Evolutionary conservation across 306 rosid genomes (phyloP), one percentile per base, ranked within the genome.

Genomic region (Astragalus glycyphyllos): DNA sequence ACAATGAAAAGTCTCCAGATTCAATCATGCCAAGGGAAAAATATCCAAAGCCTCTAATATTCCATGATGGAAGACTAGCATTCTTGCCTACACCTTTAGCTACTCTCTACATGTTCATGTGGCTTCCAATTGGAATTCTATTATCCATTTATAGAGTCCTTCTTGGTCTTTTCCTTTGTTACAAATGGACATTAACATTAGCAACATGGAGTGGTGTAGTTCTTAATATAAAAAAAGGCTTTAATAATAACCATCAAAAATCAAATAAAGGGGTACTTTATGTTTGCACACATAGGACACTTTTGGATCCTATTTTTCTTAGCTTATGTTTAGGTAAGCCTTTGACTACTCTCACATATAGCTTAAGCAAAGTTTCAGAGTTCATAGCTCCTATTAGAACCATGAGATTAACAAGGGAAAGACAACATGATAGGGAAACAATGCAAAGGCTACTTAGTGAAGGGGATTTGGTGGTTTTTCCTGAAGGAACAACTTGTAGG

Each of bases 1-100:
- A 14, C 11, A 64, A 41, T 64, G 78, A 51, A 8, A 65, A 26
- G 15, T 12, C 14, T 26, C 35, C 50, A 40, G 32, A 0, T 2
- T 40, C 50, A 48, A 40, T 29, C 0, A 73, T 81, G 78, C 77
- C 83, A 65, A 84, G 96, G 68, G 85, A 80, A 29, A 83, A 71
- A 55, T 86, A 83, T 60, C 96, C 96, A 63, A 91, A 91, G 34
- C 88, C 96, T 3, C 48, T 91, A 13, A 85, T 91, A 42, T 91
- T 88, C 13, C 97, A 91, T 50, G 97, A 91, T 72, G 97, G 96
- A 73, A 85, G 97, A 69, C 73, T 88, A 8, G 96, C 96, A 15
- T 91, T 91, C 75, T 44, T 88, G 40, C 98, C 96, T 4, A 92
- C 96, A 1, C 94, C 98, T 0, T 56, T 65, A 5, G 86, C 96